Conservation (phyloP, 1,284 basidiomycete species). For the Uromyces viciae-fabae region DNA sequence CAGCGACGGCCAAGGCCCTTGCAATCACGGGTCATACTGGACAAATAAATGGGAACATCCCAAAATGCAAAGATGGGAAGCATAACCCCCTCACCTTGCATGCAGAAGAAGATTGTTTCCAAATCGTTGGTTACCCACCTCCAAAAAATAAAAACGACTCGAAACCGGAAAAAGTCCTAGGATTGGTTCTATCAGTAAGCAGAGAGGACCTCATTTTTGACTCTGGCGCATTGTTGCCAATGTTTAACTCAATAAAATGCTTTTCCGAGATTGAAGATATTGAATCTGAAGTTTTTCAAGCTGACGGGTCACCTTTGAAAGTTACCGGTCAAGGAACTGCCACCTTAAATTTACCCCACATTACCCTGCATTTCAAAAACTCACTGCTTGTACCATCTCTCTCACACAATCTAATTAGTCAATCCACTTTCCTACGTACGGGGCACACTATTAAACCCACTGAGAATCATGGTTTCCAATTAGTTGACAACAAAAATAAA, state of each 20-base stretch:
- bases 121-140: too few relatives aligned
- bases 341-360: background rate
- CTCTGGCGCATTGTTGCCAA: too few relatives aligned
- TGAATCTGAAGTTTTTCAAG: too few relatives aligned
- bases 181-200: too few relatives aligned
- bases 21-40: background rate
- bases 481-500: background rate
- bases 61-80: background rate
- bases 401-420: background rate
- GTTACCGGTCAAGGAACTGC: background rate
- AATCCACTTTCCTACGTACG: background rate
- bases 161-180: conserved; percentile 37
- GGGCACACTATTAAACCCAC: background rate
- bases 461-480: background rate
- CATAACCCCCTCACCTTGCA: background rate
- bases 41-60: background rate
- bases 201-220: too few relatives aligned
- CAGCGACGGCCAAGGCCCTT: background rate
- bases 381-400: background rate
- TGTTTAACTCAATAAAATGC: too few relatives aligned
- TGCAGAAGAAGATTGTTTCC: background rate
- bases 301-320: background rate
- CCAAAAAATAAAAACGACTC: background rate
- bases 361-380: background rate
- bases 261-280: too few relatives aligned